Evolutionary conservation across 352 stramenopile genomes (phyloP).

Genomic region (Thraustotheca clavata): DNA sequence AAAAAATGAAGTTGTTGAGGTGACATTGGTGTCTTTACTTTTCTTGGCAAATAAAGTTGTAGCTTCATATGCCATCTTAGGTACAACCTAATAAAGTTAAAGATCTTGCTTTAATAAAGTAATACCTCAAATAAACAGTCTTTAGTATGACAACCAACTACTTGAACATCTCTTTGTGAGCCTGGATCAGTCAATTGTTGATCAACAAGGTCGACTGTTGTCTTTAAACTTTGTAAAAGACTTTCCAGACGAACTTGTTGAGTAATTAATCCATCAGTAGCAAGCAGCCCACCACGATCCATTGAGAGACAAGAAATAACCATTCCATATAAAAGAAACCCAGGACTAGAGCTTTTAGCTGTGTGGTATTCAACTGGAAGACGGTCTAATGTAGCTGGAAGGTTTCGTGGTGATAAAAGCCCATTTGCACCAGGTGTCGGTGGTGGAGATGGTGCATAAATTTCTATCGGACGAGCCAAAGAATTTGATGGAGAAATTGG

Average conservation of each 20-base stretch:
- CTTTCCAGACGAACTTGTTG: conserved; percentile 48
- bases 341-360: background rate
- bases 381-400: background rate
- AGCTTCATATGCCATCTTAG: conserved; percentile 68
- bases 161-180: conserved; percentile 20
- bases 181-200: background rate
- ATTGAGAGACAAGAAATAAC: conserved; percentile 52
- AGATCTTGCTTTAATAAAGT: background rate
- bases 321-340: conserved; percentile 69
- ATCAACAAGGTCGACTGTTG: background rate
- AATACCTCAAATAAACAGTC: conserved; percentile 55
- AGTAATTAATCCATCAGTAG: conserved; percentile 48
- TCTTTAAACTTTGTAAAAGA: conserved; percentile 28
- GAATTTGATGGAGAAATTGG: background rate
- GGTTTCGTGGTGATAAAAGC: background rate
- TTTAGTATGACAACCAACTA: conserved; percentile 44
- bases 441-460: background rate
- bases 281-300: conserved; percentile 41
- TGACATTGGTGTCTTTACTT: background rate
- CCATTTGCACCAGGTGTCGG: background rate
- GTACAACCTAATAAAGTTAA: conserved; percentile 30
- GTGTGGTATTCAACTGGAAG: background rate
- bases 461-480: background rate
- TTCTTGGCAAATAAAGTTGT: conserved; percentile 32
- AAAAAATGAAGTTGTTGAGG: background rate